Percentiles rank a stretch among this genome's conserved stretches.
phyloP scores from a whole-genome alignment of 805 yeast species.

The Torulaspora franciscae region DNA sequence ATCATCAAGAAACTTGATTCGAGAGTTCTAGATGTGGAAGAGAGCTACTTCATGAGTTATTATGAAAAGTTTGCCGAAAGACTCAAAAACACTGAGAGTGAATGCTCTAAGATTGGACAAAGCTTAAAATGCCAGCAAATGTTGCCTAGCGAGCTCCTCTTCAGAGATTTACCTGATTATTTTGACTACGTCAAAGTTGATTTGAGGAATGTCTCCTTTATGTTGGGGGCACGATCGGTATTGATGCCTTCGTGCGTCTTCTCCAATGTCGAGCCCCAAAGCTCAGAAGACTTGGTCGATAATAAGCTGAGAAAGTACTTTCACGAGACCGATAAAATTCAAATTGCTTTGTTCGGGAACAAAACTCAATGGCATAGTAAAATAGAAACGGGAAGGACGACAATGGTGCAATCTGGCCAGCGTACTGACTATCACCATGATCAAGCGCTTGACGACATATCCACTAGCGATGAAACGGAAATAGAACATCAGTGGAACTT shows the following conservation, averaged over 20 bases:
- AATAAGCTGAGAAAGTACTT: conserved; percentile 38
- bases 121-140: conserved; percentile 7
- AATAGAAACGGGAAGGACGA: conserved; percentile 18
- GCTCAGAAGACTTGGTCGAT: conserved; percentile 39
- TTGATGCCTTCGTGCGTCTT: conserved; percentile 40
- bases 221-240: conserved; percentile 42
- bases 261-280: conserved; percentile 32
- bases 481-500: conserved; percentile 31
- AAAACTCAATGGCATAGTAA: conserved; percentile 28
- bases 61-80: conserved; percentile 29
- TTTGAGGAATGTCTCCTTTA: conserved; percentile 23
- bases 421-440: conserved; percentile 12
- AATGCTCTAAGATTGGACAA: conserved; percentile 18
- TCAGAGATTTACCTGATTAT: conserved; percentile 34
- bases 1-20: conserved; percentile 25
- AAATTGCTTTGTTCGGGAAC: conserved; percentile 24
- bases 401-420: conserved; percentile 21
- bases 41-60: conserved; percentile 26
- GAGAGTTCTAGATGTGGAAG: conserved; percentile 29
- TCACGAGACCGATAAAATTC: conserved; percentile 25
- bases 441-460: conserved; percentile 22
- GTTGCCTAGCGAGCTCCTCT: conserved; percentile 21
- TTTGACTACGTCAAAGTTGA: conserved; percentile 30
- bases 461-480: conserved; percentile 34
- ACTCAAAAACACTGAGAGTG: conserved; percentile 17